Conservation (phyloP, 805 yeast species). For the Lipomyces anomalus region DNA sequence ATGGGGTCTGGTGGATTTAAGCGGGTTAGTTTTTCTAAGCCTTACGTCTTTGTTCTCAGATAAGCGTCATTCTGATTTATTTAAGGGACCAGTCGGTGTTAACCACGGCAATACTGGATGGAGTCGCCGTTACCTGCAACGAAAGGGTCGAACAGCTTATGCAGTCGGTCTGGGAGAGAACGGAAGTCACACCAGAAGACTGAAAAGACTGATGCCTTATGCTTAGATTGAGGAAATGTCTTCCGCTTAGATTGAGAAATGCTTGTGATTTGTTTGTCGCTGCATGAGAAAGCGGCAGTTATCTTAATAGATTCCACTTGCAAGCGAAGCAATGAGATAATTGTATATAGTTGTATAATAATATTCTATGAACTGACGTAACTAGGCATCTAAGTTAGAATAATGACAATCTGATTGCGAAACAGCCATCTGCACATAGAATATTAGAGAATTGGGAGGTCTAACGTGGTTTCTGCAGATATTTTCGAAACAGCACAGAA, state of each 20-base stretch:
- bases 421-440: no score
- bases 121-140: constrained; percentile 1
- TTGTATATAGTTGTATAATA: no score
- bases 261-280: background rate
- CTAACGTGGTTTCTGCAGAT: no score
- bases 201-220: background rate
- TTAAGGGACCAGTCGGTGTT: constrained; percentile 12
- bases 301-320: no score
- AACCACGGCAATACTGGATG: constrained; percentile 23
- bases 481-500: background rate
- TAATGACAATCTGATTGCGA: no score
- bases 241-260: background rate
- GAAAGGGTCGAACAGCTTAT: background rate
- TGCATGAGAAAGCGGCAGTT: no score
- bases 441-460: no score
- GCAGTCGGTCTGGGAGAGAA: background rate
- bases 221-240: background rate
- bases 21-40: constrained; percentile 11
- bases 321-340: no score
- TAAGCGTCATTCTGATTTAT: background rate
- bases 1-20: constrained; percentile 20
- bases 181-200: background rate
- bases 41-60: background rate
- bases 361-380: no score
- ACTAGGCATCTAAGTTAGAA: no score